Base-by-base conservation (phyloP, 495 filamentous ascomycete genomes). In the Daldinia caldariorum region DNA sequence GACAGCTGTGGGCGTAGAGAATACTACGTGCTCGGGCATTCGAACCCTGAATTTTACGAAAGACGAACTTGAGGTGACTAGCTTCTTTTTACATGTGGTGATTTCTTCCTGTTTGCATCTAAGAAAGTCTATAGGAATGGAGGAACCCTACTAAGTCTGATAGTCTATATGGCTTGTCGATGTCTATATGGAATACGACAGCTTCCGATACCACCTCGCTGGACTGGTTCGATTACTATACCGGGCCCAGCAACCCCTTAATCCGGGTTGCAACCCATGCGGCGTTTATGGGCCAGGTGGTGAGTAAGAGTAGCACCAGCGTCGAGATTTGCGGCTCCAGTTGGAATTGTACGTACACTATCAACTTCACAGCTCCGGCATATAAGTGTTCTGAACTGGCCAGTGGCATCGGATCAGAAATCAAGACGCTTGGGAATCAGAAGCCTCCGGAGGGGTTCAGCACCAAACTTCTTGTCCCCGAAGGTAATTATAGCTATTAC, bases 141-240 rank as follows among this genome's bases (percentile, higher is more conserved):
- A 74, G 79, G 20, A 38, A 43, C 1, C 76, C 76, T 1, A 67
- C 66, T 4, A 75, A 66, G 53, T 72, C 79, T 8, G 63, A 67
- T 18, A 53, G 62, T 5, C 67, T 73, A 9, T 73, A 50, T n/a
- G 78, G 79, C 29, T 53, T 79, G 18, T 74, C 79, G 0, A 16
- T 77, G 8, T 71, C 43, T 16, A 18, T 67, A 2, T 81, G 79
- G 79, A 80, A 81, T 47, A 81, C 71, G 0, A 81, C 78, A 0
- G 57, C 57, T 9, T 0, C 32, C 3, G 62, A 71, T 35, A 58
- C 49, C 4, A 37, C 64, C 22, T 54, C 65, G 1, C 53, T 56
- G 4, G 69, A 71, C 29, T 80, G 77, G 77, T 79, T 79, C 35
- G 79, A 81, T 58, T 81, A 81, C 38, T 80, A 76, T 55, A 79